Base-by-base conservation (phyloP, 192 early-diverging fungal species). In the Tieghemiomyces parasiticus region DNA sequence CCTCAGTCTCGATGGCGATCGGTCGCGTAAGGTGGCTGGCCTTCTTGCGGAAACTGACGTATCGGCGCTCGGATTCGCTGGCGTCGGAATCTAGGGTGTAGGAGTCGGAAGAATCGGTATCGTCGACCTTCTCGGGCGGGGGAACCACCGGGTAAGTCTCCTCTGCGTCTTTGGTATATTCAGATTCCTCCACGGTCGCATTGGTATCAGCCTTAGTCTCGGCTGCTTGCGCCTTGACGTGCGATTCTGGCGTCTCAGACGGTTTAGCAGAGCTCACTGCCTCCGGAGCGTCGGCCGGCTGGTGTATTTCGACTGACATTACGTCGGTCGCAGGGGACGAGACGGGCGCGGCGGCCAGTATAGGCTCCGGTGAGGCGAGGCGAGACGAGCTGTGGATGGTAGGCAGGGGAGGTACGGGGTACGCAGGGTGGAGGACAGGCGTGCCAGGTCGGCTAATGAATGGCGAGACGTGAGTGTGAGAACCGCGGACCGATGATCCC, bases 41-140 rank as follows among this genome's bases (percentile, higher is more conserved):
- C 55, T 58, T 58, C 32, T 58, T 58, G 4, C 22, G 55, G 33
- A 35, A 58, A 35, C 30, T 30, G 50, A 52, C 50, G 24, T 52
- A 52, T 2, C 46, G 19, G 46, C 46, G 3, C 25, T 47, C 46
- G 25, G 20, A 19, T 3, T 47, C 46, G 20, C 2, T 24, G 46
- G 19, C 46, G 25, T 24, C 25, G 20, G 19, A 19, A 24, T 47
- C 46, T 47, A 24, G 25, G 2, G 46, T 22, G 25, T 8, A 24
- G 19, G 2, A 6, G 3, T 8, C 46, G 8, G 20, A 8, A 8
- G 46, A 47, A 22, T 6, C 46, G 19, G 1, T 2, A 24, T 3
- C 8, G 25, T 19, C 20, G 46, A 8, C 46, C 46, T 3, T 3
- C 8, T 47, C 25, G 25, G 46, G 25, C 3, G 46, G 20, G 25